Evolutionary conservation across 768 basidiomycete genomes (phyloP).

Genomic region (Termitomyces bulborhizus): DNA sequence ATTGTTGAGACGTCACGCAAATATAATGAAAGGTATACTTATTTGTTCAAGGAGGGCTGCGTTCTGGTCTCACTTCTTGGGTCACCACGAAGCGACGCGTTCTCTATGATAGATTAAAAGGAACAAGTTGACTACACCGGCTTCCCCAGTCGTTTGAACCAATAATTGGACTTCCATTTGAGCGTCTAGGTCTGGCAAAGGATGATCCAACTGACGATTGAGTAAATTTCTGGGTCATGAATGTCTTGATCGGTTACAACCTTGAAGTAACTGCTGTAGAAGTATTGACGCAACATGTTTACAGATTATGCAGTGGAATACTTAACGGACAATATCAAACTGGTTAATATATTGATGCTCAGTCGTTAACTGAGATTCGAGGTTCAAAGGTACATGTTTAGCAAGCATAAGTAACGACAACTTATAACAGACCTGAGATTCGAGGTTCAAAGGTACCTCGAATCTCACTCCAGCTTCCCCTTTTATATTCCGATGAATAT

Average conservation of each 20-base stretch:
- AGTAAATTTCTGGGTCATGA: conserved; percentile 28
- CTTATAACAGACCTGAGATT: no score
- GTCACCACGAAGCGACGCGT: conserved; percentile 40
- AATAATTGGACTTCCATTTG: conserved; percentile 40
- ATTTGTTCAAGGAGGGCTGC: conserved; percentile 21
- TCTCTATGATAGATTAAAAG: conserved; percentile 41
- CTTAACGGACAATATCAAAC: no score
- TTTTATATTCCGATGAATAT: no score
- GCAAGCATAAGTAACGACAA: no score
- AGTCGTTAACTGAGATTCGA: no score
- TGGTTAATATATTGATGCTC: no score
- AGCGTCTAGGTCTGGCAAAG: conserved; percentile 25
- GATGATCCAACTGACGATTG: conserved; percentile 23
- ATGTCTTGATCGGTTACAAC: conserved; percentile 47
- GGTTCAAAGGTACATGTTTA: no score
- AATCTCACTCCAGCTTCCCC: no score
- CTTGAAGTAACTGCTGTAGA: conserved; percentile 31
- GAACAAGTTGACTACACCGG: conserved; percentile 21
- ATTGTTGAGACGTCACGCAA: neutral
- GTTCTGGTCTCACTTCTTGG: conserved; percentile 25
- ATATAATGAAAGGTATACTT: conserved; percentile 1
- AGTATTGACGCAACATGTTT: no score
- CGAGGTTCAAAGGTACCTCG: no score
- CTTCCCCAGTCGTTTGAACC: conserved; percentile 17
- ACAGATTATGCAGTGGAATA: no score